Evolutionary conservation across 176 grass and related monocot genomes (phyloP).

Genomic region (Chrysopogon serrulatus): DNA sequence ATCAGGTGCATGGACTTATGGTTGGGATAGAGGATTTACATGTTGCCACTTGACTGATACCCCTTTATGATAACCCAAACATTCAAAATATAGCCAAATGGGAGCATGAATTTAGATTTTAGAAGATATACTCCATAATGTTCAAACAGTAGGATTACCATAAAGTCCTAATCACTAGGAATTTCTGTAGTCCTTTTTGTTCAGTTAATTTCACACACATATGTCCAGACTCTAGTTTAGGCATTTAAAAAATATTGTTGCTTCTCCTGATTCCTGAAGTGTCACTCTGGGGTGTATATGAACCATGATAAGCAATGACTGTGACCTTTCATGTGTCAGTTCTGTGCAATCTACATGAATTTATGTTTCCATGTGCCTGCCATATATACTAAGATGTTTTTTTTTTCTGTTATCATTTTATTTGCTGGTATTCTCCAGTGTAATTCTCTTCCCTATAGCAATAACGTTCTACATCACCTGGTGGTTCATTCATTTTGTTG

Average conservation of each 20-base stretch:
- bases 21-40: not conserved
- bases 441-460: conserved; percentile 93
- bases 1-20: not conserved
- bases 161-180: not conserved
- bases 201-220: not conserved
- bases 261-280: conserved; percentile 4
- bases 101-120: not conserved
- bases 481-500: conserved; percentile 99
- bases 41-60: not conserved
- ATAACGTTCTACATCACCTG: conserved; percentile 98
- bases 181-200: not conserved
- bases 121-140: not conserved
- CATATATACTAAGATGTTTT: conserved; percentile 12
- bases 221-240: not conserved
- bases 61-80: not conserved
- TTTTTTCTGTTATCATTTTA: conserved; percentile 5
- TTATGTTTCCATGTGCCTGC: not conserved
- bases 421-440: conserved; percentile 35
- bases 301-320: not conserved
- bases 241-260: not conserved
- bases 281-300: not conserved
- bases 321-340: not conserved
- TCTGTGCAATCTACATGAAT: not conserved
- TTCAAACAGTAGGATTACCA: not conserved
- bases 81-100: not conserved